These are phyloP conservation scores for Sonneratia alba DNA, from an alignment of 345 rosid genomes.

Conservation along the genomic window DNA sequence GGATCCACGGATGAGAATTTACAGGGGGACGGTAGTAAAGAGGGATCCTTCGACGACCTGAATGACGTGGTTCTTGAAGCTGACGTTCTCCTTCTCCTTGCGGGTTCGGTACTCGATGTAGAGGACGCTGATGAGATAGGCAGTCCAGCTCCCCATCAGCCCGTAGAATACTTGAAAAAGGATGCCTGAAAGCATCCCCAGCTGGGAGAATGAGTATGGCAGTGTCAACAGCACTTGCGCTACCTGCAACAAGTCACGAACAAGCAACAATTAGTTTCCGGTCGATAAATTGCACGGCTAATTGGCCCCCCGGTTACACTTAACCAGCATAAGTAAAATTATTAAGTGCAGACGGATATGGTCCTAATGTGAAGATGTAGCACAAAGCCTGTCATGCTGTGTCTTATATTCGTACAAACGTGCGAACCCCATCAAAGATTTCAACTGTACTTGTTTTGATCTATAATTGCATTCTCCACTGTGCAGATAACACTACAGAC, in stretches of 20 bases:
- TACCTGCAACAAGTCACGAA: constrained; percentile 30
- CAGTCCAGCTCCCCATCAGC: constrained; percentile 93
- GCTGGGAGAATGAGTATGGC: constrained; percentile 95
- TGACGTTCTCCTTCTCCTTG: constrained; percentile 88
- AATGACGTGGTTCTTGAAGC: constrained; percentile 35
- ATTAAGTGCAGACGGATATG: too few relatives aligned
- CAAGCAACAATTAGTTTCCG: too few relatives aligned
- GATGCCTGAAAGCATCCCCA: constrained; percentile 89
- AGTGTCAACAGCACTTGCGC: constrained; percentile 92
- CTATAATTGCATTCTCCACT: neutral
- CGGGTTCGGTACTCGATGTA: constrained; percentile 85
- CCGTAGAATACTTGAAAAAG: constrained; percentile 85
- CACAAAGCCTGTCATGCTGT: too few relatives aligned
- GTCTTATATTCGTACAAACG: too few relatives aligned
- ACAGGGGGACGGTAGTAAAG: neutral
- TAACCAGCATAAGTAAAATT: too few relatives aligned
- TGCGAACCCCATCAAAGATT: too few relatives aligned
- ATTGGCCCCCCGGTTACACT: too few relatives aligned
- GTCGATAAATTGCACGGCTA: too few relatives aligned
- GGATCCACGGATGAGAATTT: neutral
- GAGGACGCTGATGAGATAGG: constrained; percentile 93
- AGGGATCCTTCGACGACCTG: constrained; percentile 22
- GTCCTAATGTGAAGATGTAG: too few relatives aligned
- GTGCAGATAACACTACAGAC: too few relatives aligned
- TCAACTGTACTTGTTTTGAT: too few relatives aligned